Evolutionary conservation across 805 yeast species (phyloP).

Genomic region (Kodamaea hsintzibuensis): DNA sequence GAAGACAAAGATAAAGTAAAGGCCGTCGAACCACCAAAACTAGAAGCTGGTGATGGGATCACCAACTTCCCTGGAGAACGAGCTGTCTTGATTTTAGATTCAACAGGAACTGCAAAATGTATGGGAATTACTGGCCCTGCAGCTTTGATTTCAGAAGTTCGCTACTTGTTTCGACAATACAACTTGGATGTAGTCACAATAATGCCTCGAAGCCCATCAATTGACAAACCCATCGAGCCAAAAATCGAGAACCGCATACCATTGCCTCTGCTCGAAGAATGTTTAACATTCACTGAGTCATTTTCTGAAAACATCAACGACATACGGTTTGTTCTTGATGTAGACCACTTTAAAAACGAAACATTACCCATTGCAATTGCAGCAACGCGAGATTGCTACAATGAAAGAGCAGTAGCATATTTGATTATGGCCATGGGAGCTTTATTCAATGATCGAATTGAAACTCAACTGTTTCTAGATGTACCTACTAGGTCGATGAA

Average conservation of each 20-base stretch:
- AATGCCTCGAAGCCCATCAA: background rate
- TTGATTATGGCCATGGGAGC: conserved; percentile 3
- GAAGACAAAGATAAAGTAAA: background rate
- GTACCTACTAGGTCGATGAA: background rate
- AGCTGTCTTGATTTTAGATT: background rate
- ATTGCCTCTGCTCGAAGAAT: background rate
- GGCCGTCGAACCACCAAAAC: background rate
- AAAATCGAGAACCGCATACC: conserved; percentile 1
- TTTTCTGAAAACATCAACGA: conserved; percentile 5
- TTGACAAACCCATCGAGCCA: background rate
- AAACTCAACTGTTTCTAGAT: background rate
- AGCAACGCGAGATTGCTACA: background rate
- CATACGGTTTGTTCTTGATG: background rate
- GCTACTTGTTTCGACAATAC: background rate
- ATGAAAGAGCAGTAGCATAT: background rate
- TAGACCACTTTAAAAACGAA: background rate
- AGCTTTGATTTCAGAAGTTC: conserved; percentile 3
- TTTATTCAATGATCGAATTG: background rate
- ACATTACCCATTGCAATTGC: background rate
- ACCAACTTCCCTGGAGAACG: background rate
- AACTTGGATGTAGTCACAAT: background rate
- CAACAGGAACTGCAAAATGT: background rate
- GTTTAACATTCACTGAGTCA: background rate
- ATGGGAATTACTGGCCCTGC: conserved; percentile 5
- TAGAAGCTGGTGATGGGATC: background rate